Evolutionary conservation across 2,329 filamentous ascomycete species (phyloP), one percentile per base, ranked within the genome.

Genomic region (Claviceps sp.): DNA sequence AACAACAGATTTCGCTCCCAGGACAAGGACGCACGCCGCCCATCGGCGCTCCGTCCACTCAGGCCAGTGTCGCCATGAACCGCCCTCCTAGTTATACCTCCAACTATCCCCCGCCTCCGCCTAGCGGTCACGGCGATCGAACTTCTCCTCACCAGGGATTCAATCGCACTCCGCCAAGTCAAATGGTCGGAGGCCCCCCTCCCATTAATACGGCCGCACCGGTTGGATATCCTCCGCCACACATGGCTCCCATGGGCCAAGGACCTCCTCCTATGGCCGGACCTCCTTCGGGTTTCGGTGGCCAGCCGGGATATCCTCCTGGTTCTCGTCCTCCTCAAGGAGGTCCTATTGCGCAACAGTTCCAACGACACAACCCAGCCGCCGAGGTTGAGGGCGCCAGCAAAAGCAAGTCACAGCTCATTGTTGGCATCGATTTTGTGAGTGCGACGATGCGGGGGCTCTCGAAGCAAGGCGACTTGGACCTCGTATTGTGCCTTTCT

Each of bases 341-440:
- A 22, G 63, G 61, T 37, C 67, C 69, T 43, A 64, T 69, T 50
- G 70, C 67, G 38, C 70, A 70, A 56, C 70, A 72, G 56, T 61
- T 67, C 66, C 66, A 67, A 62, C 61, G 71, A 56, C 30, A 20
- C 40, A 67, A 71, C 61, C 72, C 73, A 16, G 77, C 78, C 45
- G 76, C 77, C 53, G 91, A 97, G 69, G 87, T 95, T 38, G 89
- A 95, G 62, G 90, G 87, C 54, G 87, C 84, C 61, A 89, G 85
- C 63, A 82, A 88, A 66, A 95, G 85, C 73, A 96, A 96, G 75
- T 87, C 93, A 50, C 93, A 97, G 74, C 76, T 98, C 63, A 98
- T 98, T 68, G 93, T 98, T 52, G 93, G 93, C 59, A 97, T 98
- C 66, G 93, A 98, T 71, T 98, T 98, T 76, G 93, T 95, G 74